phyloP scores from a whole-genome alignment of 1,284 basidiomycete species.

The Cerrena zonata region DNA sequence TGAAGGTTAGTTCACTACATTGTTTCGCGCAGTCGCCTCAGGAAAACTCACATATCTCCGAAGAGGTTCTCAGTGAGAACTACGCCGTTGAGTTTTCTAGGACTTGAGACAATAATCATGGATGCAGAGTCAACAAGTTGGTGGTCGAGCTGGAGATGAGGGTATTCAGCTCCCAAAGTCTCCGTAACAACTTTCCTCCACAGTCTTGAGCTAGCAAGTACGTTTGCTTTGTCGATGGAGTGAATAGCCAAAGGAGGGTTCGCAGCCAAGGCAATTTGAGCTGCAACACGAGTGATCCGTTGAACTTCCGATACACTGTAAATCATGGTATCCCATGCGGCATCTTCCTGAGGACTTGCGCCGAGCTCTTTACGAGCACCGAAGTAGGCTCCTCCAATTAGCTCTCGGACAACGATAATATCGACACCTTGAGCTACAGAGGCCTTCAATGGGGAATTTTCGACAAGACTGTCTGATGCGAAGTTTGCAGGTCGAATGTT shows the following conservation, averaged over 20 bases:
- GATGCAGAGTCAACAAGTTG: conserved; percentile 93
- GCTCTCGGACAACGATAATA: conserved; percentile 92
- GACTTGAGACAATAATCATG: conserved; percentile 92
- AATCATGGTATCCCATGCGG: conserved; percentile 86
- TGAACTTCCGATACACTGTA: conserved; percentile 91
- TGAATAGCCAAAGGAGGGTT: conserved; percentile 86
- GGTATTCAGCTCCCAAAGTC: conserved; percentile 78
- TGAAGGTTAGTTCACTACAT: conserved; percentile 6
- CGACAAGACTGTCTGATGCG: conserved; percentile 84
- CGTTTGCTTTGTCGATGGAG: conserved; percentile 98
- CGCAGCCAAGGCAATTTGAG: conserved; percentile 80
- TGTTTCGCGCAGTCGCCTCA: neutral
- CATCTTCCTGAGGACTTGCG: conserved; percentile 51
- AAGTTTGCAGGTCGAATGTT: conserved; percentile 98
- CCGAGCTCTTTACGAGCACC: conserved; percentile 88
- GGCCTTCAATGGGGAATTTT: conserved; percentile 89
- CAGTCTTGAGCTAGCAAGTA: conserved; percentile 88
- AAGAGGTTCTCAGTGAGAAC: conserved; percentile 93
- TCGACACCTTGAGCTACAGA: conserved; percentile 82
- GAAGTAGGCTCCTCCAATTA: conserved; percentile 92
- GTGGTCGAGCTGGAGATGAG: conserved; percentile 82
- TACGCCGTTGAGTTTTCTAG: conserved; percentile 92
- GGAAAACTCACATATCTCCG: conserved; percentile 81
- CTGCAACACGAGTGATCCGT: conserved; percentile 93
- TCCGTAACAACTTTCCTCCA: conserved; percentile 92